These are phyloP conservation scores for Backusella sp. DNA, from an alignment of 192 early-diverging fungal genomes.

Conservation along the genomic window DNA sequence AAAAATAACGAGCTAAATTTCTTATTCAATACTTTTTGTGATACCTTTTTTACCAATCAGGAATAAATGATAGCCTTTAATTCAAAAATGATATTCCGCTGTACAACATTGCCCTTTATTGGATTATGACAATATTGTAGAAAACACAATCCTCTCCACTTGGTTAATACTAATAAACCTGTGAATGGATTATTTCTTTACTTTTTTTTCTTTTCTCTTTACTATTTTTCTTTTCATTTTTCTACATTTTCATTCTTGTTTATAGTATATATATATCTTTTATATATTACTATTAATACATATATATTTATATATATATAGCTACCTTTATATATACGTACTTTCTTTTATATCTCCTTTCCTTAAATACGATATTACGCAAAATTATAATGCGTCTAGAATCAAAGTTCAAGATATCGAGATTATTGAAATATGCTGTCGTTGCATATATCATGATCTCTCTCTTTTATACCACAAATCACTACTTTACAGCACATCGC, in stretches of 20 bases:
- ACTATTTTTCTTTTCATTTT: not conserved
- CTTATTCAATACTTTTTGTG: not conserved
- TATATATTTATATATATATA: not conserved
- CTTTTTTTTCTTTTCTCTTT: not conserved
- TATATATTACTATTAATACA: not conserved
- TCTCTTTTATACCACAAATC: conserved; percentile 28
- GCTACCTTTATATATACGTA: not conserved
- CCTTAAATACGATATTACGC: not conserved
- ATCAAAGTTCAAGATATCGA: conserved; percentile 15
- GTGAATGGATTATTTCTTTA: not conserved
- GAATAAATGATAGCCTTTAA: not conserved
- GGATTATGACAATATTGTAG: not conserved
- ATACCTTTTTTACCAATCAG: not conserved
- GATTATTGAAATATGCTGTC: conserved; percentile 10
- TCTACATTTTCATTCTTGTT: not conserved
- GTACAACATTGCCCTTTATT: not conserved
- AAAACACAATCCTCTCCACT: not conserved
- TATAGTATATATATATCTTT: not conserved
- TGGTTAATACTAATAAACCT: not conserved
- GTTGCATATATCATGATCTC: conserved; percentile 17
- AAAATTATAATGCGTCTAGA: conserved; percentile 8
- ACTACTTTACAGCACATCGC: conserved; percentile 38
- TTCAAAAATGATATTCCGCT: conserved; percentile 1
- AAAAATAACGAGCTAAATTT: not conserved
- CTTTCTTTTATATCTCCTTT: not conserved